Percentiles rank a stretch among this genome's conserved stretches.
phyloP scores from a whole-genome alignment of 176 grass and related monocot genomes.

The Carex scoparia region DNA sequence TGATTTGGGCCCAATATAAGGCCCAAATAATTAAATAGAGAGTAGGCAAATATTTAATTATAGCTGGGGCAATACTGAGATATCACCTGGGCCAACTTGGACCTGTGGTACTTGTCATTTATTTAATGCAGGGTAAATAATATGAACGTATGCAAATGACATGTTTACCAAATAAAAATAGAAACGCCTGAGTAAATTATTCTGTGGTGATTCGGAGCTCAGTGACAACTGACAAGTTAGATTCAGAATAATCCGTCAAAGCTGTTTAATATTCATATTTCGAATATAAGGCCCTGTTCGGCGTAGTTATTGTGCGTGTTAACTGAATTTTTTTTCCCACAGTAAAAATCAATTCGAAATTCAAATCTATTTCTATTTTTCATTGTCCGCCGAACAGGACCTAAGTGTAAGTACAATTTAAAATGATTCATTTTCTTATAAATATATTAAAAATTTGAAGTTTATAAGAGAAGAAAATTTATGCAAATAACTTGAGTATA shows the following conservation, averaged over 20 bases:
- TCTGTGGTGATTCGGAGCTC: neutral
- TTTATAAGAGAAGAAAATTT: neutral
- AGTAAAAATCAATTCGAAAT: no score
- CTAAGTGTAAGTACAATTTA: no score
- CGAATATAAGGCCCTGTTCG: no score
- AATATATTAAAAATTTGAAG: neutral
- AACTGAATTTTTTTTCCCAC: no score
- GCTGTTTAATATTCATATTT: no score
- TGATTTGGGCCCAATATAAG: neutral
- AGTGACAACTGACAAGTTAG: neutral
- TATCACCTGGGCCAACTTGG: neutral
- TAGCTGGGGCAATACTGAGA: neutral
- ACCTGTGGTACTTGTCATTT: neutral
- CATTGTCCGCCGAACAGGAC: no score
- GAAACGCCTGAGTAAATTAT: no score
- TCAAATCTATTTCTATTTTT: no score
- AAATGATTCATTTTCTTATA: neutral
- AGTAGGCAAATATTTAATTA: neutral
- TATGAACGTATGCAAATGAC: neutral
- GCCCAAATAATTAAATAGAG: neutral
- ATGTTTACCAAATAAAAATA: no score
- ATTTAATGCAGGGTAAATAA: neutral
- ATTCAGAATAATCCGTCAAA: neutral
- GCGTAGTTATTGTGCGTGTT: no score
- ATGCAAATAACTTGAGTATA: neutral